These are phyloP conservation scores for Globisporangium nodosum DNA, from an alignment of 352 stramenopile species.

Conservation along the genomic window DNA sequence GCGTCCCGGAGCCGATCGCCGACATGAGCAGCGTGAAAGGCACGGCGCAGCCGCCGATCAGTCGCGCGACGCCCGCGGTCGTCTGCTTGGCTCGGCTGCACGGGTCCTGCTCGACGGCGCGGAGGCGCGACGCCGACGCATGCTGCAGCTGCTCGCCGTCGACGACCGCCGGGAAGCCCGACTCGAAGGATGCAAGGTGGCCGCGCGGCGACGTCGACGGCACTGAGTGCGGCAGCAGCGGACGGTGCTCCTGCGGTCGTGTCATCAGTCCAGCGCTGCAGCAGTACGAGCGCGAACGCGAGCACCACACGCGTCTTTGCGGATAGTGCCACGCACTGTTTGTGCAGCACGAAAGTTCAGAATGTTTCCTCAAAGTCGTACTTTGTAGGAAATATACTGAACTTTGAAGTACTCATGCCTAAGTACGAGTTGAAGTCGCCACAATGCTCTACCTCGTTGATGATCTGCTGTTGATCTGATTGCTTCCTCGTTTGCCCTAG, in stretches of 20 bases:
- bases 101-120: conserved; percentile 1
- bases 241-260: background rate
- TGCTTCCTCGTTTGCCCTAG: no score
- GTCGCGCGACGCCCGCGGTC: conserved; percentile 2
- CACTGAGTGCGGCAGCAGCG: background rate
- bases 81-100: conserved; percentile 14
- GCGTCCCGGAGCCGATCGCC: conserved; percentile 44
- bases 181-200: conserved; percentile 19
- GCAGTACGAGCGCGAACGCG: background rate
- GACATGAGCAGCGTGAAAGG: conserved; percentile 51
- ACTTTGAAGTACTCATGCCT: background rate
- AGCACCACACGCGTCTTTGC: background rate
- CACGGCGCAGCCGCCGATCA: conserved; percentile 12
- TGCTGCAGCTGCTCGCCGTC: conserved; percentile 17
- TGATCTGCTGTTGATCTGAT: no score
- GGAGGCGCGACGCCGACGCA: conserved; percentile 2
- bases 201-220: conserved; percentile 4
- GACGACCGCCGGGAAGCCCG: conserved; percentile 14
- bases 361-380: background rate
- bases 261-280: background rate
- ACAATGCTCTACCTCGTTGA: no score
- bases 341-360: background rate
- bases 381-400: background rate
- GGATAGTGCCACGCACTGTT: background rate
- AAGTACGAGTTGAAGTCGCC: background rate